Evolutionary conservation across 139 green algal species (phyloP), one percentile per base, ranked within the genome.

Genomic region (Haematococcus sp.): DNA sequence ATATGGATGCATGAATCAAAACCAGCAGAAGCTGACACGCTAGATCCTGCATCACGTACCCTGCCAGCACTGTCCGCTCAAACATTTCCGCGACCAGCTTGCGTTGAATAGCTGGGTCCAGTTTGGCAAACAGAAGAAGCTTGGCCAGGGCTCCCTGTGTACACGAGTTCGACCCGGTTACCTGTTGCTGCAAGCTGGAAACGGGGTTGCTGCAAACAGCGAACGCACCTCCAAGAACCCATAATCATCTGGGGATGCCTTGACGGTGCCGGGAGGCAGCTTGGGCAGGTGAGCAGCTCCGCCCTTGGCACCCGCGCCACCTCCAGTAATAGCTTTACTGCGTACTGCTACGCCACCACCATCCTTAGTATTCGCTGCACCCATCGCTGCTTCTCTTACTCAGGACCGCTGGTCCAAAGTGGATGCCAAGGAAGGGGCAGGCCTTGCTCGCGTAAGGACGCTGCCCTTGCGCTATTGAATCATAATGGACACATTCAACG

Each of bases 81-180:
- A 84, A 88, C 88, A 91, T 93, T 67, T 89, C 86, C 20, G 63
- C 60, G 9, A 94, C 89, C 32, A 96, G 81, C 43, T 86, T 89
- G 15, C 79, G 81, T 73, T 95, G 89, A n/a, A 89, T 27, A 11
- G 49, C 65, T 1, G 68, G 9, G 23, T 96, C 91, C 54, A 96
- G 77, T 43, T 88, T 84, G 58, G 83, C 89, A 80, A 97, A 97
- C 19, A 97, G 74, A 23, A 97, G 79, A 73, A 97, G 75, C 58
- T 94, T 93, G 54, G 76, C 76, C 22, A 97, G 80, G 25, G 83
- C 89, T n/a, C 86, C 81, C 89, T 95, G 77, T 74, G 30, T 23
- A 59, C 23, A 23, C 28, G 20, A 16, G 35, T 49, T 49, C 40
- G 11, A 49, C 40, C 40, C 40, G 40, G 40, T 49, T 25, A 54